Conservation (phyloP, 1,284 basidiomycete genomes). For the Leccinum variabile region DNA sequence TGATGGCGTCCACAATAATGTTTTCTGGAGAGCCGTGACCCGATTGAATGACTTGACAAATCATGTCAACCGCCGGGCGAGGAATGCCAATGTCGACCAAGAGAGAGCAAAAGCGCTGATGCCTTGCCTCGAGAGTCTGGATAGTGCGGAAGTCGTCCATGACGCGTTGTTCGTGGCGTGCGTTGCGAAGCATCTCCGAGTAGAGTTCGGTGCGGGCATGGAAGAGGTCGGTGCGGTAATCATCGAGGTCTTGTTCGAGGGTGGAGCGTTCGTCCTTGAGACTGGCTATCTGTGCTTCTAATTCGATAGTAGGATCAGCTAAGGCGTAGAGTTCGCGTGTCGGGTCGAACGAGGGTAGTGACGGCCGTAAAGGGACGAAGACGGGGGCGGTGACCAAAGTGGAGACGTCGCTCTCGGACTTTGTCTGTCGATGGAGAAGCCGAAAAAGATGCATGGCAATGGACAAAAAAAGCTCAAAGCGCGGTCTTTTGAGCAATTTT, state of each 20-base stretch:
- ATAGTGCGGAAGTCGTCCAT: slow-evolving; percentile 34
- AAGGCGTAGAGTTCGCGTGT: slow-evolving; percentile 23
- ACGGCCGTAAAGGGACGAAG: slow-evolving; percentile 23
- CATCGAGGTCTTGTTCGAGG: slow-evolving; percentile 30
- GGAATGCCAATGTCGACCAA: slow-evolving; percentile 36
- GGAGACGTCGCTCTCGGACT: slow-evolving; percentile 39
- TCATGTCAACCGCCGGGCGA: slow-evolving; percentile 23
- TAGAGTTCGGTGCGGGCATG: slow-evolving; percentile 34
- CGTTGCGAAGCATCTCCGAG: slow-evolving; percentile 27
- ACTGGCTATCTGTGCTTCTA: slow-evolving; percentile 15
- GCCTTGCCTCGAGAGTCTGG: slow-evolving; percentile 28
- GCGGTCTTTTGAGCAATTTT: neutral
- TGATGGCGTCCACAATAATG: slow-evolving; percentile 48
- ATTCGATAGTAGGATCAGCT: neutral
- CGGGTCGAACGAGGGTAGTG: slow-evolving; percentile 30
- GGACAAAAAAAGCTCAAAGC: neutral
- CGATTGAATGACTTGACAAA: slow-evolving; percentile 23
- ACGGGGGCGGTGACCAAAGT: slow-evolving; percentile 22
- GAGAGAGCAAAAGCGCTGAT: slow-evolving; percentile 33
- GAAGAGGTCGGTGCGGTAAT: slow-evolving; percentile 34
- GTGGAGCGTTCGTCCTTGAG: slow-evolving; percentile 19
- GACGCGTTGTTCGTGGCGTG: slow-evolving; percentile 22
- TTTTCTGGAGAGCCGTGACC: slow-evolving; percentile 39
- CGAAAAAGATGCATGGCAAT: slow-evolving; percentile 38
- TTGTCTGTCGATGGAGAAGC: slow-evolving; percentile 39